phyloP scores from a whole-genome alignment of 1,139 yeast species.

The Yamadazyma friedrichii region DNA sequence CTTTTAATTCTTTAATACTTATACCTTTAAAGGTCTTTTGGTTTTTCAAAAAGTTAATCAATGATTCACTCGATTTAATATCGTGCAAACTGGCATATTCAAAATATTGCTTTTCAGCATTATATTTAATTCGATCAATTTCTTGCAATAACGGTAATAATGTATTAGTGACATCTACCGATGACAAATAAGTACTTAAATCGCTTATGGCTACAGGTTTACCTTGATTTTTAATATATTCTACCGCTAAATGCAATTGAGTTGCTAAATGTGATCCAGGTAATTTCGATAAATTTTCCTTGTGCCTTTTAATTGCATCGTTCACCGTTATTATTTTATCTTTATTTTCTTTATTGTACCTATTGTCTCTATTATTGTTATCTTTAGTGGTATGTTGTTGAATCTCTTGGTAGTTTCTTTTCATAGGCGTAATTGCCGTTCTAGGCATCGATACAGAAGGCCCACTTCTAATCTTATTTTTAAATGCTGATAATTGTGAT shows the following conservation, averaged over 20 bases:
- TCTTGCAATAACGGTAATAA: constrained; percentile 70
- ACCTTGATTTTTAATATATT: constrained; percentile 70
- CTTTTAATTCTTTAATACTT: constrained; percentile 84
- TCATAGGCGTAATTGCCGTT: constrained; percentile 8
- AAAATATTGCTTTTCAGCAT: constrained; percentile 58
- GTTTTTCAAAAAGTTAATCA: constrained; percentile 68
- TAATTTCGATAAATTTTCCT: constrained; percentile 24
- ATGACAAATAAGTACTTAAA: constrained; percentile 56
- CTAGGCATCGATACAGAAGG: constrained; percentile 31
- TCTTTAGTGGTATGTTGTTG: not conserved
- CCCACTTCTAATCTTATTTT: constrained; percentile 47
- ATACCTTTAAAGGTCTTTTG: constrained; percentile 90
- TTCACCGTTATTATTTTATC: constrained; percentile 17
- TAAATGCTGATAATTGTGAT: constrained; percentile 49
- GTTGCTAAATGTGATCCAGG: constrained; percentile 71
- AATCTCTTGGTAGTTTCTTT: constrained; percentile 4
- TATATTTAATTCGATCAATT: constrained; percentile 71
- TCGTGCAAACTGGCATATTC: constrained; percentile 89
- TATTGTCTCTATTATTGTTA: not conserved
- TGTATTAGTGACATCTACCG: constrained; percentile 46
- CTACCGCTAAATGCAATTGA: constrained; percentile 83
- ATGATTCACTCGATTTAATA: constrained; percentile 76
- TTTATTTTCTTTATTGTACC: constrained; percentile 5
- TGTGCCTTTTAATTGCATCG: constrained; percentile 40
- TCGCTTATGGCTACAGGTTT: constrained; percentile 64